phyloP scores from a whole-genome alignment of 164 flowering plant genomes.

The Magnolia sinica region DNA sequence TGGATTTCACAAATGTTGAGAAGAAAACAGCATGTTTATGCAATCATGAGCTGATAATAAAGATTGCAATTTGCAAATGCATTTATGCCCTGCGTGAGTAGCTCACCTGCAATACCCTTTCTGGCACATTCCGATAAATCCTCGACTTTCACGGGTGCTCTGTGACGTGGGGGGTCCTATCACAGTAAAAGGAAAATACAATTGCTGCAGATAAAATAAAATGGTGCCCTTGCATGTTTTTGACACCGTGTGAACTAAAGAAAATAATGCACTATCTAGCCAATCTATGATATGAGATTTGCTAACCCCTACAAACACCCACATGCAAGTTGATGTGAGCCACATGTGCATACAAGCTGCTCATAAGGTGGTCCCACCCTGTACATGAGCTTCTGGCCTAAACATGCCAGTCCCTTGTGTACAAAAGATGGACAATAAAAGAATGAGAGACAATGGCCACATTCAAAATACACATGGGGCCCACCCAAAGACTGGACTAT shows the following conservation, averaged over 20 bases:
- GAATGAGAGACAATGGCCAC: background rate
- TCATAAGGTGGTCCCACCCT: no score
- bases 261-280: background rate
- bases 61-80: background rate
- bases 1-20: conserved; percentile 3
- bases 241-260: background rate
- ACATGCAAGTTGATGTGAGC: no score
- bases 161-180: conserved; percentile 58
- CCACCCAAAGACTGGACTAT: background rate
- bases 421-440: background rate
- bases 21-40: background rate
- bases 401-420: background rate
- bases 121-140: conserved; percentile 82
- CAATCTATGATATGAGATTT: no score
- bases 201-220: background rate
- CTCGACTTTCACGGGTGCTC: conserved; percentile 28
- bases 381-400: no score
- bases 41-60: background rate
- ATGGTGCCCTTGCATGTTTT: background rate
- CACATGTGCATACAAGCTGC: no score
- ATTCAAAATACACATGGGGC: background rate
- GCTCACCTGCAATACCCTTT: conserved; percentile 81
- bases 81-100: background rate
- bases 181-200: background rate
- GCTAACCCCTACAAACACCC: no score